Base-by-base conservation (phyloP, 495 filamentous ascomycete genomes). In the Hyaloscypha hepaticicola region DNA sequence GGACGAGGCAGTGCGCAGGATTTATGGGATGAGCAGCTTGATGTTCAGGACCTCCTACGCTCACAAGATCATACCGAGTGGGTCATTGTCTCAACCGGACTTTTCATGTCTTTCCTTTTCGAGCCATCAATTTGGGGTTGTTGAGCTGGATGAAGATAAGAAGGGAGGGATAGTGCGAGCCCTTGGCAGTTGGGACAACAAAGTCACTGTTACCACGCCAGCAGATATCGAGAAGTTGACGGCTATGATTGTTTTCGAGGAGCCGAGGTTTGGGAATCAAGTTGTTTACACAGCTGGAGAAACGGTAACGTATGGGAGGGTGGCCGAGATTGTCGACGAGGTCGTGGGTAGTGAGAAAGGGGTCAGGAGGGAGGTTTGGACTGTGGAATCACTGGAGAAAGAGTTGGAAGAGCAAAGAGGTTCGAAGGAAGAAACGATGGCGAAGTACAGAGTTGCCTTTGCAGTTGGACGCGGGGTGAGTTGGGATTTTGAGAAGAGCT, bases 51-150 rank as follows among this genome's bases (percentile, higher is more conserved):
- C 25, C 33, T 84, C 38, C 73, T 88, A n/a, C 69, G 82, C 4
- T 68, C 67, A 7, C 82, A 87, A 70, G 59, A 56, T 0, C 57
- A 64, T 29, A 83, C 80, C 5, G 69, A 74, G 34, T 89, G 86
- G 87, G 71, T 75, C 9, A 81, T 89, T 51, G 78, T 88, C 12
- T 83, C 79, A 22, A 84, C 82, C 28, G 86, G 88, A 16, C 77
- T 90, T 73, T 89, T 89, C 66, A 86, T 81, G 65, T 85, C 79
- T 60, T 89, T 88, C 70, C 70, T 88, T 28, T 87, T 90, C 68
- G 77, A 82, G 70, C 71, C 73, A 1, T 77, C 55, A 9, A 16
- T 89, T 86, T 72, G 86, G 84, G 0, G 79, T 87, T 24, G 84
- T 88, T 9, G 73, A 76, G 65, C 38, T 69, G 5, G 34, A 19